Base-by-base conservation (phyloP, 345 rosid genomes). In the Punica granatum region DNA sequence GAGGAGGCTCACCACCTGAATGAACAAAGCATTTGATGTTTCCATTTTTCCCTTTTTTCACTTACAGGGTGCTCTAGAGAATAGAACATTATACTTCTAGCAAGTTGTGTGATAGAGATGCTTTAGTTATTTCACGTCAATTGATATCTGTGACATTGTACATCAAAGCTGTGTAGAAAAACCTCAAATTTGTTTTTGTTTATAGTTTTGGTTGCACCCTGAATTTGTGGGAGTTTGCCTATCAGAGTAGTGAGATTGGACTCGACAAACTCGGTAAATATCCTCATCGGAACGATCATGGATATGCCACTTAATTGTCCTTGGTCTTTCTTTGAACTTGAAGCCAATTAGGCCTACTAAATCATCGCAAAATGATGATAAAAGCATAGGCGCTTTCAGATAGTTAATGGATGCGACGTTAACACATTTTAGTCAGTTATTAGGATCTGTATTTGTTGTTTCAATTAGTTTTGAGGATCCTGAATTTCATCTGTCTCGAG, bases 1-100 rank as follows among this genome's bases (percentile, higher is more conserved):
- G 78, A 1, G 78, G 80, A 61, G 78, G 74, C 34, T 71, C 59
- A 21, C 37, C 59, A 21, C 37, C 68, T 30, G 65, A 74, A 63
- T 77, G 58, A 74, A 23, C 34, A 14, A 13, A 26, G 32, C 48
- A 42, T 8, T 39, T 26, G 54, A 66, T 56, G 41, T 15, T 34
- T 21, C 32, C 66, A 3, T 31, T 60, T 48, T 54, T 51, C 54
- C 25, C 25, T 21, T 2, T 19, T 48, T 51, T 23, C 30, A 51
- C 58, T n/a, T 30, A 23, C 23, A n/a, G 7, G 58, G 58, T 51
- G 23, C 28, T 51, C 58, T 46, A 3, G n/a, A 18, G 53, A 46
- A 0, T 46, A 46, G 53, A 46, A 18, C 3, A 46, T 11, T 46
- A 46, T n/a, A 1, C n/a, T 46, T 46, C 53, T 2, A 2, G 23